Percentiles rank a stretch among this genome's conserved stretches.
phyloP scores from a whole-genome alignment of 2,329 filamentous ascomycete species.

The Eurotiales sp. region DNA sequence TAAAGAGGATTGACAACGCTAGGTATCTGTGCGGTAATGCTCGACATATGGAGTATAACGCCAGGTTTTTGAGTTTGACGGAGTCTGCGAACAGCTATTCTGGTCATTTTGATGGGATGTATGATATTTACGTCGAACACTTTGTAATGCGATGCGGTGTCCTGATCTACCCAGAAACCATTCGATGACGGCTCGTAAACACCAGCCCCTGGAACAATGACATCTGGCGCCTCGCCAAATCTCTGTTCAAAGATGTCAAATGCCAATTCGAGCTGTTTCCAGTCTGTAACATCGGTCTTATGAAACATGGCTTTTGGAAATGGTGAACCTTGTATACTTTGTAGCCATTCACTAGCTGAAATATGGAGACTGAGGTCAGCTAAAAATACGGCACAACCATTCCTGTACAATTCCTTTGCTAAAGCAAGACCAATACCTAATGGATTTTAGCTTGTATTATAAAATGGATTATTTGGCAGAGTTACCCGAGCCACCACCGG shows the following conservation, averaged over 20 bases:
- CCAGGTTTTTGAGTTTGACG: not conserved
- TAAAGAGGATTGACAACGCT: not conserved
- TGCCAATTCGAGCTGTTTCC: not conserved
- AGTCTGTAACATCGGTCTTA: not conserved
- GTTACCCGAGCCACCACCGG: not conserved
- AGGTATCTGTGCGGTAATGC: not conserved
- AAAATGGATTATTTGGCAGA: not conserved
- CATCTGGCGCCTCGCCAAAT: not conserved
- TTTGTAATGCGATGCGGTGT: not conserved
- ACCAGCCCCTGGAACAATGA: not conserved
- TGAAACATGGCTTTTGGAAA: not conserved
- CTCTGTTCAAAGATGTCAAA: not conserved
- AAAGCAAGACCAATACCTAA: not conserved
- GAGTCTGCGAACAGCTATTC: not conserved
- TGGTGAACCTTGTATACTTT: slow-evolving; percentile 16
- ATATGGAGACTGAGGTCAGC: not conserved
- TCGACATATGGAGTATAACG: not conserved
- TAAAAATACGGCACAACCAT: not conserved
- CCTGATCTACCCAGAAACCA: not conserved
- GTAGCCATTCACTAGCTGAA: not conserved
- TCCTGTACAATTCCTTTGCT: not conserved
- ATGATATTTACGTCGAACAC: not conserved
- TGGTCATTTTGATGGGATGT: not conserved
- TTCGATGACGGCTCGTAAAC: not conserved
- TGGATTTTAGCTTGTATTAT: not conserved